A percentile compares a stretch with the other conserved stretches of the same genome.
Evolutionary conservation across 176 grass and related monocot genomes (phyloP).

Genomic region (Melocanna baccifera): DNA sequence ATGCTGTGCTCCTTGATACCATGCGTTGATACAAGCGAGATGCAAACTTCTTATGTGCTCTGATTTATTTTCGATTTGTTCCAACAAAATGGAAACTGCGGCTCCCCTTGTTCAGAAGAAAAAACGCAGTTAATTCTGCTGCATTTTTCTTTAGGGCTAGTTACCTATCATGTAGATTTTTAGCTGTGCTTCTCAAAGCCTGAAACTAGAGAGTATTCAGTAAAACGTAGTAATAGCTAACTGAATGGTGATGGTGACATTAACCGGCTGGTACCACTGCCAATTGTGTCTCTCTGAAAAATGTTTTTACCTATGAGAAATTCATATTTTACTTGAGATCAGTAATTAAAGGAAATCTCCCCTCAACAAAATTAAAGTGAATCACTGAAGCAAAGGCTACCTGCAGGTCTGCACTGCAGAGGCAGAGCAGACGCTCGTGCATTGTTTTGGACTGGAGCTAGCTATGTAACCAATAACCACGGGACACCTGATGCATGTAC

Average conservation of each 20-base stretch:
- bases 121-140: background rate
- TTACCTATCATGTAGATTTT: background rate
- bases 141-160: background rate
- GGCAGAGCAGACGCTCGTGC: background rate
- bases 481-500: background rate
- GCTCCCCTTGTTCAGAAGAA: background rate
- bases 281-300: too few species aligned
- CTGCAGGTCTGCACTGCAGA: background rate
- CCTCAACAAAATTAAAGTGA: background rate
- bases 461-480: background rate
- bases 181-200: background rate
- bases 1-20: background rate
- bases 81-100: background rate
- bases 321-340: background rate
- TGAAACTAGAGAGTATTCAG: background rate
- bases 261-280: background rate
- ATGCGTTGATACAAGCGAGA: background rate
- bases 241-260: background rate
- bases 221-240: background rate
- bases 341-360: background rate
- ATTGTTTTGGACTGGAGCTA: background rate
- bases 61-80: background rate
- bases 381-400: background rate
- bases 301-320: background rate
- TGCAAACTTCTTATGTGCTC: background rate